Percentiles rank a stretch among this genome's conserved stretches.
These are phyloP conservation scores for Boletus rubroflammeus DNA, from an alignment of 768 basidiomycete genomes.

Conservation along the genomic window DNA sequence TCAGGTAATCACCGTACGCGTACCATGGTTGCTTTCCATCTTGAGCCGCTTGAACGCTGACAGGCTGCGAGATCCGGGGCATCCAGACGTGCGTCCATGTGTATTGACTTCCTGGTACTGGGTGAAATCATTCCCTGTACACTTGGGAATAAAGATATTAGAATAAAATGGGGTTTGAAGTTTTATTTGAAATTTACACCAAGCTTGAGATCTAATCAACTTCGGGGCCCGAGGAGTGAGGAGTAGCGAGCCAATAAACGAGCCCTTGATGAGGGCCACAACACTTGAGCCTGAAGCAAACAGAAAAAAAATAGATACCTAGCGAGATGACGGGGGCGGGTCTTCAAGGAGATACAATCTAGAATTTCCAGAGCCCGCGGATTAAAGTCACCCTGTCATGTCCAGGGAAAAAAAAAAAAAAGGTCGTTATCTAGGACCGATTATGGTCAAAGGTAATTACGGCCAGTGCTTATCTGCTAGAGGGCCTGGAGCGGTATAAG, in stretches of 20 bases:
- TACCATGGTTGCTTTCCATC: background rate
- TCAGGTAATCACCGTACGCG: background rate
- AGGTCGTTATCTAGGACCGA: background rate
- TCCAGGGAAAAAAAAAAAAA: background rate
- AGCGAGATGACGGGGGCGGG: background rate
- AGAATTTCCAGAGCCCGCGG: background rate
- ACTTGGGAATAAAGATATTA: background rate
- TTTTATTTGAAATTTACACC: background rate
- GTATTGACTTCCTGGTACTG: background rate
- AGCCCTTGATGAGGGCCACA: background rate
- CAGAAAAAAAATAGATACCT: background rate
- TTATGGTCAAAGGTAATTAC: constrained; percentile 14
- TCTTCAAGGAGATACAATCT: too few species aligned
- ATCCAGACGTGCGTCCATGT: background rate
- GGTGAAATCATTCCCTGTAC: background rate
- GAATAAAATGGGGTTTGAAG: background rate
- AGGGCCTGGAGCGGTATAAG: constrained; percentile 11
- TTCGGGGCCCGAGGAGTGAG: background rate
- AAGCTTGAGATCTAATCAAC: background rate
- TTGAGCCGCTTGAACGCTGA: background rate
- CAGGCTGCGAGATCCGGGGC: background rate
- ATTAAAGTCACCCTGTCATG: background rate
- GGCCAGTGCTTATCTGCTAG: background rate
- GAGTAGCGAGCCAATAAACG: background rate
- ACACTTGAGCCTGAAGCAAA: background rate